Conservation (phyloP, 371 early-diverging fungal species). For the Batkoa obscura region DNA sequence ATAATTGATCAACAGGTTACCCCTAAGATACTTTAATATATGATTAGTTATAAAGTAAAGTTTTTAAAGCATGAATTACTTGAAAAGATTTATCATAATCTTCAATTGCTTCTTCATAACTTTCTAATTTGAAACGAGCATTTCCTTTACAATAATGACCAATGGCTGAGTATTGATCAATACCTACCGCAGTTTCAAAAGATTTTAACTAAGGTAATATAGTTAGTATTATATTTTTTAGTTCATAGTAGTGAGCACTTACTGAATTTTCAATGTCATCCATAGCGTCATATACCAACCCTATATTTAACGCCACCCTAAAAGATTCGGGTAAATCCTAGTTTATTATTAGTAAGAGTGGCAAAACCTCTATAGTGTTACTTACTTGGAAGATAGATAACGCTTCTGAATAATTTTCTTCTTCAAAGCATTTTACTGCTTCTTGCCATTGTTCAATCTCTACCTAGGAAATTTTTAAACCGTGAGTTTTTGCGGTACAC, state of each 20-base stretch:
- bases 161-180: conserved; percentile 77
- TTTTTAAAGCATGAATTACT: conserved; percentile 12
- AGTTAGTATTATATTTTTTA: no score
- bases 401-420: conserved; percentile 35
- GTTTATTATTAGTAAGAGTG: conserved; percentile 29
- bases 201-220: conserved; percentile 11
- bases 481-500: no score
- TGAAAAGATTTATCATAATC: conserved; percentile 39
- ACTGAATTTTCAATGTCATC: no score
- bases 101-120: conserved; percentile 33
- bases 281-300: not conserved
- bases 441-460: conserved; percentile 59
- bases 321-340: conserved; percentile 50
- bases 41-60: no score
- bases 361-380: not conserved
- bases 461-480: conserved; percentile 16
- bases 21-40: not conserved
- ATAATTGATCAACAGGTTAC: not conserved
- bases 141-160: conserved; percentile 86
- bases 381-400: conserved; percentile 40
- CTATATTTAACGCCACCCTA: conserved; percentile 54
- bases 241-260: no score
- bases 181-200: conserved; percentile 43
- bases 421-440: conserved; percentile 45
- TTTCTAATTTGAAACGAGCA: conserved; percentile 52